A percentile compares a stretch with the other conserved stretches of the same genome.
These are phyloP conservation scores for Pichia californica DNA, from an alignment of 805 yeast genomes.

Conservation along the genomic window DNA sequence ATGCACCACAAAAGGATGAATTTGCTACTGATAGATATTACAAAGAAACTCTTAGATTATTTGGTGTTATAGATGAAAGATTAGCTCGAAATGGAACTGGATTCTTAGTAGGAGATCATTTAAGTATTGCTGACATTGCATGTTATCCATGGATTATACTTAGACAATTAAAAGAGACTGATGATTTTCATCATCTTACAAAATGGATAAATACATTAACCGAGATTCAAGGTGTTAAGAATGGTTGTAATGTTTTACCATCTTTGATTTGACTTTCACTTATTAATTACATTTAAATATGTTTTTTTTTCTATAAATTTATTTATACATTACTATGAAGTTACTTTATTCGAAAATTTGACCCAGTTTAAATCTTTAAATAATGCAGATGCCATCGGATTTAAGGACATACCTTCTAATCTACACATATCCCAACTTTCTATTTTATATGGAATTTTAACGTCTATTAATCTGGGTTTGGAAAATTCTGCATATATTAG, in stretches of 20 bases:
- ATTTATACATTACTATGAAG: not conserved
- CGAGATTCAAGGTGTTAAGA: constrained; percentile 30
- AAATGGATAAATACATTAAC: constrained; percentile 35
- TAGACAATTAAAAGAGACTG: constrained; percentile 11
- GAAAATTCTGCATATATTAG: constrained; percentile 37
- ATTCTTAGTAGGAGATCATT: constrained; percentile 52
- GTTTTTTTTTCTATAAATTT: not conserved
- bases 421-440: constrained; percentile 35
- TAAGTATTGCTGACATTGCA: constrained; percentile 54
- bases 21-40: constrained; percentile 47
- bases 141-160: constrained; percentile 40
- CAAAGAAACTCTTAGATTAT: constrained; percentile 46
- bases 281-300: not conserved
- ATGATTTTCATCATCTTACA: constrained; percentile 33
- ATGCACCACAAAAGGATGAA: constrained; percentile 45
- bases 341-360: constrained; percentile 14
- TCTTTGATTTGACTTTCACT: not conserved
- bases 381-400: constrained; percentile 31
- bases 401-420: constrained; percentile 32
- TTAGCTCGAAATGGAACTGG: constrained; percentile 42
- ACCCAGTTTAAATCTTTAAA: constrained; percentile 33
- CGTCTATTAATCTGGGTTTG: constrained; percentile 22
- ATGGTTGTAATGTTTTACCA: too few relatives aligned
- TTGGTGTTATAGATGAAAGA: constrained; percentile 47
- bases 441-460: constrained; percentile 24